These are phyloP conservation scores for Backusella parvicylindrica DNA, from an alignment of 192 early-diverging fungal genomes.

Conservation along the genomic window DNA sequence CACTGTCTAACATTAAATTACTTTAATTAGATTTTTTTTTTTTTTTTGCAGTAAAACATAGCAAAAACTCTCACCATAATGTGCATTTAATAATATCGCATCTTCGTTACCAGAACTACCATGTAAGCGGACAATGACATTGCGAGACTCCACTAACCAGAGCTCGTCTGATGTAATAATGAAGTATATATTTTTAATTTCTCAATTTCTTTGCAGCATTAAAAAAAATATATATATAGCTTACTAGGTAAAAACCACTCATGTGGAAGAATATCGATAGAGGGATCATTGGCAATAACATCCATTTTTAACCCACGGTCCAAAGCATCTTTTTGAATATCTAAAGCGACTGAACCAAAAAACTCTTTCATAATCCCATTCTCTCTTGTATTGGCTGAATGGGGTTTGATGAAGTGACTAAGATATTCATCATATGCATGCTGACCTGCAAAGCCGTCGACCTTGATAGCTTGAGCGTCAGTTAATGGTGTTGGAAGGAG, in stretches of 20 bases:
- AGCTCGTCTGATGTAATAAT: conserved; percentile 13
- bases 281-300: conserved; percentile 16
- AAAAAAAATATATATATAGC: not conserved
- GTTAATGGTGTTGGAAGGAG: conserved; percentile 15
- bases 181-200: not conserved
- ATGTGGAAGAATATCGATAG: not conserved
- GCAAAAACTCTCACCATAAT: conserved; percentile 46
- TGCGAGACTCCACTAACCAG: conserved; percentile 42
- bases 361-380: conserved; percentile 24
- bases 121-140: conserved; percentile 60
- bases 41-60: not conserved
- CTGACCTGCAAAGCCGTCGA: conserved; percentile 28
- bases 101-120: conserved; percentile 41
- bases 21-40: not conserved
- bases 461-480: conserved; percentile 15
- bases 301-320: conserved; percentile 18
- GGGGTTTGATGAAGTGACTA: conserved; percentile 20
- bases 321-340: not conserved
- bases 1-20: conserved; percentile 48
- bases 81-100: conserved; percentile 60
- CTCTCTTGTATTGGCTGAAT: conserved; percentile 24
- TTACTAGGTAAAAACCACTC: conserved; percentile 7
- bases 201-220: not conserved
- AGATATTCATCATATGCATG: conserved; percentile 36
- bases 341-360: not conserved